phyloP scores from a whole-genome alignment of 1,284 basidiomycete genomes.

The Bothia castanella region DNA sequence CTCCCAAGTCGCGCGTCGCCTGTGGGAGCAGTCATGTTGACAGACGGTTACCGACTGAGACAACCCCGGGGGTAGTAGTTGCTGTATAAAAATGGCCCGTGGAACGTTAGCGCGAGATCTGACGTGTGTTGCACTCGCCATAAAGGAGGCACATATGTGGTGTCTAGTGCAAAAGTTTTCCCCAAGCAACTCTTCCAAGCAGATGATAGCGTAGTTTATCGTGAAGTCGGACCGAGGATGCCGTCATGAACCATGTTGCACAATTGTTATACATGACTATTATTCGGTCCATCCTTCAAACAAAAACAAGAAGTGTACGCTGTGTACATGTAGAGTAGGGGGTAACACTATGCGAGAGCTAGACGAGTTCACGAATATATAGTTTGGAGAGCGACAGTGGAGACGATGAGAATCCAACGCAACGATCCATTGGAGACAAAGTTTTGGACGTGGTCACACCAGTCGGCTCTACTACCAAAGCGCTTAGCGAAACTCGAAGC shows the following conservation, averaged over 20 bases:
- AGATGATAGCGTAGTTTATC: too few species aligned
- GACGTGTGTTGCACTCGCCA: too few species aligned
- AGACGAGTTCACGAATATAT: constrained; percentile 16
- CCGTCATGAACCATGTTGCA: too few species aligned
- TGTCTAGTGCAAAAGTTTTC: too few species aligned
- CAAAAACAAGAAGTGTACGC: constrained; percentile 13
- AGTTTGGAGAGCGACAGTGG: neutral
- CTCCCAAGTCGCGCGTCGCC: neutral
- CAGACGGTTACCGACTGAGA: too few species aligned
- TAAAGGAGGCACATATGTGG: too few species aligned
- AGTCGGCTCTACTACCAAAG: constrained; percentile 7
- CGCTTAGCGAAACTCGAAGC: constrained; percentile 63
- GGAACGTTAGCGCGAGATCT: too few species aligned
- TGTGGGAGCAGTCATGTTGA: too few species aligned
- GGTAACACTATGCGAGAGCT: constrained; percentile 20
- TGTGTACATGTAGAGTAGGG: constrained; percentile 25
- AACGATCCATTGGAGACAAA: neutral
- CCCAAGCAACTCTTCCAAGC: too few species aligned
- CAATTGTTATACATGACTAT: neutral
- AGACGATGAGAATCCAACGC: constrained; percentile 6
- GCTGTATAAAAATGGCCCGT: too few species aligned
- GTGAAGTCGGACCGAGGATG: too few species aligned
- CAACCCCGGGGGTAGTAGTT: too few species aligned
- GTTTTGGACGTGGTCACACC: neutral
- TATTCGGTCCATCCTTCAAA: neutral